Percentiles rank a stretch among this genome's conserved stretches.
These are phyloP conservation scores for Tulasnella sp. DNA, from an alignment of 768 basidiomycete genomes.

Conservation along the genomic window DNA sequence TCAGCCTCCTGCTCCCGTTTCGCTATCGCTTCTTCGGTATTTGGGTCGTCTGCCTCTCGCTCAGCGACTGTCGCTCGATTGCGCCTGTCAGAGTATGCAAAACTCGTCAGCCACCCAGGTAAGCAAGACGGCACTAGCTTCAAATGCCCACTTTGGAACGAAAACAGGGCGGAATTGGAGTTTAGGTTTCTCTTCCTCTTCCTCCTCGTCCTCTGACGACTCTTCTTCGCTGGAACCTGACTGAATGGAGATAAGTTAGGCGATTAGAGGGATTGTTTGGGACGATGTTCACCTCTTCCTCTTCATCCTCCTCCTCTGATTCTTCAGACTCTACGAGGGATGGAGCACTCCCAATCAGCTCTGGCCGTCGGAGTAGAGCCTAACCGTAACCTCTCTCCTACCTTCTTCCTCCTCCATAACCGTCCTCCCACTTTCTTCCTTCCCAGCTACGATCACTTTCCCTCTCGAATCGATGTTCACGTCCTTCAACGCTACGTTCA, in stretches of 20 bases:
- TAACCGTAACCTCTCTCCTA: not conserved
- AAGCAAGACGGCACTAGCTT: not conserved
- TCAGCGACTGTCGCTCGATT: conserved; percentile 74
- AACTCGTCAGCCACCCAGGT: not conserved
- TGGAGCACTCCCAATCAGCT: not conserved
- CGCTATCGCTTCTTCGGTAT: conserved; percentile 73
- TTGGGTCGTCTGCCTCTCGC: conserved; percentile 65
- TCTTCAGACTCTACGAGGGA: conserved; percentile 48
- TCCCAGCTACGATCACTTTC: conserved; percentile 76
- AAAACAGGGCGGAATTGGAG: conserved; percentile 89
- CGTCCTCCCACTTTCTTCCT: conserved; percentile 78
- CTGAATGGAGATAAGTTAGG: conserved; percentile 19
- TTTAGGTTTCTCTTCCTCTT: conserved; percentile 77
- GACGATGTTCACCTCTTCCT: not conserved
- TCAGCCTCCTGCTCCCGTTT: conserved; percentile 76
- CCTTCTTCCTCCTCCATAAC: conserved; percentile 51
- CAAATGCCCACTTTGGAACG: conserved; percentile 79
- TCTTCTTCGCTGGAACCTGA: conserved; percentile 80
- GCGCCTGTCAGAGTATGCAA: conserved; percentile 53
- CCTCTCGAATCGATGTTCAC: conserved; percentile 81
- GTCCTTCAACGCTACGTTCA: conserved; percentile 77
- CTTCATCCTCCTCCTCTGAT: not conserved
- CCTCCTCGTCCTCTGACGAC: conserved; percentile 72
- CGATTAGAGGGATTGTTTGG: not conserved
- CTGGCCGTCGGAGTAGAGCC: not conserved